phyloP scores from a whole-genome alignment of 2,329 filamentous ascomycete species.

The Colletotrichum sp. region DNA sequence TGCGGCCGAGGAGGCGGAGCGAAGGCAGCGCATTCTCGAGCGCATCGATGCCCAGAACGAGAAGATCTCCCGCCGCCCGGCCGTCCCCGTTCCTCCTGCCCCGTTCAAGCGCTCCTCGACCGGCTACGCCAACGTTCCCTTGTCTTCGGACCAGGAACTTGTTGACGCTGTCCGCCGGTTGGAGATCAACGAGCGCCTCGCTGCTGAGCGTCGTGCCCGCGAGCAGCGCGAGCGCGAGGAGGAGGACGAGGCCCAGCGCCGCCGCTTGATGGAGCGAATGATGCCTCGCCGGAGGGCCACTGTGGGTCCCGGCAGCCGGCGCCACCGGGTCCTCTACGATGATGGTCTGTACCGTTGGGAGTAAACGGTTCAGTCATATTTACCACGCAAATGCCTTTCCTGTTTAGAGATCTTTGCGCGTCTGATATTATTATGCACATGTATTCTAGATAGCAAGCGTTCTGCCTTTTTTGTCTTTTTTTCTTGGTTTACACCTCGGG shows the following conservation, averaged over 20 bases:
- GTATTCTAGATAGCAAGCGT: constrained; percentile 1
- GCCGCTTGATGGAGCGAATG: constrained; percentile 46
- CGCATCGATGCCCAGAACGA: constrained; percentile 47
- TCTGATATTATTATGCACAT: neutral
- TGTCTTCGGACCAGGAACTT: constrained; percentile 32
- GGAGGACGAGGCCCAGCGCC: constrained; percentile 43
- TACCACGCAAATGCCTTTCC: neutral
- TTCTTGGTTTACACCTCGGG: neutral
- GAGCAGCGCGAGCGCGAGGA: constrained; percentile 35
- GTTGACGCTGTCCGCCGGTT: constrained; percentile 36
- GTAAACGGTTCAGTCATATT: constrained; percentile 27
- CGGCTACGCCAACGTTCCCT: neutral
- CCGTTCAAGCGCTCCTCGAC: constrained; percentile 12
- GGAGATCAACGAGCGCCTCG: constrained; percentile 29
- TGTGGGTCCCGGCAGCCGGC: constrained; percentile 38
- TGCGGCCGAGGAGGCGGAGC: constrained; percentile 29
- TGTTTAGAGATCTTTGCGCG: neutral
- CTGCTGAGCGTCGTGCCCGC: constrained; percentile 27
- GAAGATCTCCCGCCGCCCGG: constrained; percentile 43
- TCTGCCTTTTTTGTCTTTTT: neutral
- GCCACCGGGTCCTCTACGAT: constrained; percentile 40
- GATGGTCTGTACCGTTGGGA: constrained; percentile 45
- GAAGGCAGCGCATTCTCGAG: constrained; percentile 28
- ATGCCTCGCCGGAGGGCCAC: constrained; percentile 40
- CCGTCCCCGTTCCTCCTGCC: constrained; percentile 28